Evolutionary conservation across 2,329 filamentous ascomycete species (phyloP), one percentile per base, ranked within the genome.

Genomic region (Curvularia hawaiiensis): DNA sequence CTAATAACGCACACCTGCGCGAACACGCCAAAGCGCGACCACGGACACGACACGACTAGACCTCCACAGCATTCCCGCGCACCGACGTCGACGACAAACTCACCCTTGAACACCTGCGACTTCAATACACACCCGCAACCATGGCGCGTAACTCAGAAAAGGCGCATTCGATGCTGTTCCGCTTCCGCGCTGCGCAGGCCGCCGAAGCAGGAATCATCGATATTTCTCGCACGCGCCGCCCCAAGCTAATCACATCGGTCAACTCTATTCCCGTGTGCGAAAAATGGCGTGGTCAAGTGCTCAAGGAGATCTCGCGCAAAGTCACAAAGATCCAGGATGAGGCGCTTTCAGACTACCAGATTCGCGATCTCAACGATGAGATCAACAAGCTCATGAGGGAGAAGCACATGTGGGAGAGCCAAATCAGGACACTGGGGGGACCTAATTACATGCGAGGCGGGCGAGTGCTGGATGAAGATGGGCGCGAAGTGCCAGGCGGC

Each of bases 311-410:
- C 72, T 94, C 90, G 64, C 92, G 95, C 79, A 99, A 99, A 79
- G 92, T 99, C 56, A 92, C 92, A 63, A 91, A 91, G 74, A 98
- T 99, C 79, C 95, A 99, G 77, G 95, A 99, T 69, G 82, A 86
- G 9, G 88, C 89, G 46, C 84, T 99, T n/a, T 92, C 88, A 78
- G 95, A 99, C 83, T 98, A 90, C 81, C 95, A 98, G 82, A 92
- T 99, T 77, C 89, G 95, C 72, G 95, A 99, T 78, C 83, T 99
- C 74, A 99, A 99, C 80, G 95, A 99, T 78, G 95, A 99, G 79
- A 96, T 99, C 83, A 99, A 99, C 83, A 96, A 97, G 80, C 85
- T 97, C 61, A 97, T 99, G 91, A 88, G 92, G 63, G 95, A 99
- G 82, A 99, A 99, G 79, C 92, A 96, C 84, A 93, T 96, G 85